phyloP scores from a whole-genome alignment of 805 yeast genomes.

The Teunomyces barrocoloradensis region DNA sequence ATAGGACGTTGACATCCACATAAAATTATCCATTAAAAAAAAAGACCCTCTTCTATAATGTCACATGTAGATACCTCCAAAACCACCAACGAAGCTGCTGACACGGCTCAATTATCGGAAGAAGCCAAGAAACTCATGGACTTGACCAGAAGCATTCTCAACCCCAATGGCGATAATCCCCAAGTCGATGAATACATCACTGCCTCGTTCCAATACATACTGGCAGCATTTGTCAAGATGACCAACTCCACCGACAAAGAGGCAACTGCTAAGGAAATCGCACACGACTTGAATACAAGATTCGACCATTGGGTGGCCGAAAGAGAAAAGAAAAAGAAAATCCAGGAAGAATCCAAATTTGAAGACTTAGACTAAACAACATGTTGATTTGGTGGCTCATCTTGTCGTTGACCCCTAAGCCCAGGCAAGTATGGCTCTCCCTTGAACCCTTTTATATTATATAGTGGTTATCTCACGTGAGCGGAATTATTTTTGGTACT shows the following conservation, averaged over 20 bases:
- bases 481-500: neutral
- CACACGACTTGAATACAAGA: constrained; percentile 28
- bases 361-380: neutral
- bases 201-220: constrained; percentile 26
- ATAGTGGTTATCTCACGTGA: neutral
- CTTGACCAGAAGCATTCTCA: constrained; percentile 17
- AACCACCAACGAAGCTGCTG: neutral
- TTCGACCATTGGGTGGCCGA: constrained; percentile 28
- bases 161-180: constrained; percentile 29
- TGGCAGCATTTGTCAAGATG: constrained; percentile 25
- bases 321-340: constrained; percentile 10
- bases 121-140: constrained; percentile 11
- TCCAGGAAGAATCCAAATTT: constrained; percentile 6
- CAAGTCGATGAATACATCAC: constrained; percentile 26
- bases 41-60: neutral
- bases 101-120: constrained; percentile 2
- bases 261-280: constrained; percentile 32
- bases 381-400: no score
- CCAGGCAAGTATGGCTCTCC: no score
- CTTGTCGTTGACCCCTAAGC: no score
- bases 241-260: constrained; percentile 31
- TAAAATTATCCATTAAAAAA: neutral
- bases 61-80: neutral
- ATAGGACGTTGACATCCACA: neutral
- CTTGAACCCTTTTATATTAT: no score